Evolutionary conservation across 73 alveolate genomes (phyloP), one percentile per base, ranked within the genome.

Genomic region (Urostyla sp.): DNA sequence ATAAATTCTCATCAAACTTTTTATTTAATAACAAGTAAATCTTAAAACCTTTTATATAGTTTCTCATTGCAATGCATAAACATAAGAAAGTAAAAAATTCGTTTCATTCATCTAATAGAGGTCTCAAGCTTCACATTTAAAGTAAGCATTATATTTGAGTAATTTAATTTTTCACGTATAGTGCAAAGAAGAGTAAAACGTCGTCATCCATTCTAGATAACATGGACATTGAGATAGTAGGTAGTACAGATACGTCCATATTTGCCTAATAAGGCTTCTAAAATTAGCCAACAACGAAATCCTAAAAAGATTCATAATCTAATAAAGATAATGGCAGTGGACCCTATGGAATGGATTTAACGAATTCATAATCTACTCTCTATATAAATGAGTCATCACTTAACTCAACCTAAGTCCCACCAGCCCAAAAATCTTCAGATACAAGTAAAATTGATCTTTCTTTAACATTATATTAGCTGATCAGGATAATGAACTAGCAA

Each of bases 161-260:
- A 31, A 3, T 31, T 15, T 58, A 58, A 7, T 4, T 10, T 6
- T 4, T 31, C 18, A 15, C 30, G 24, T 63, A 2, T 38, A 38
- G 60, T 38, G 44, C 20, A 38, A 5, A 27, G 8, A 60, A 60
- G 15, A 63, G 44, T 23, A 63, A 40, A 24, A 63, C 44, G 7
- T 43, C 37, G 43, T 36, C 79, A 10, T 63, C 79, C 4, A 63
- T 63, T 24, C 44, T 63, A 23, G 79, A 63, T 63, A 27, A 10
- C n/a, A 63, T 63, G 79, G 79, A 63, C 58, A 20, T 63, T 16
- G 24, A 40, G 6, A 63, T 63, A 11, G 15, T 40, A 10, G 51
- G 51, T 11, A 40, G 51, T 40, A 15, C 51, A 40, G 15, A 10
- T 21, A 4, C 36, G n/a, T 36, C 58, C 3, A 31, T 26, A 20